Percentiles rank a stretch among this genome's conserved stretches.
phyloP scores from a whole-genome alignment of 106 monocot species.

The Iris macrosiphon region DNA sequence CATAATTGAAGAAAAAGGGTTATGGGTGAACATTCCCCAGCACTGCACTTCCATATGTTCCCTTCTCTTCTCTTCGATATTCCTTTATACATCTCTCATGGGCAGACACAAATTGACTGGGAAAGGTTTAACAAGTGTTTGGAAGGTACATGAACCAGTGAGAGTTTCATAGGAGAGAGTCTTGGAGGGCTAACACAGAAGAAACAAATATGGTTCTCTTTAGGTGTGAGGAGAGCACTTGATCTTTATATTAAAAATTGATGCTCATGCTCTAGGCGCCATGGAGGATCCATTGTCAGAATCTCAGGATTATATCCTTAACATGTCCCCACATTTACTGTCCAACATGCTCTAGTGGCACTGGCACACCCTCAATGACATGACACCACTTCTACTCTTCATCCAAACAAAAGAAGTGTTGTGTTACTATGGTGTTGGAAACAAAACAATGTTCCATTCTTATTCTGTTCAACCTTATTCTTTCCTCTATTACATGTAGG shows the following conservation, averaged over 20 bases:
- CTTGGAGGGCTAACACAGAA: constrained; percentile 18
- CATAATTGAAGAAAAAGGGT: neutral
- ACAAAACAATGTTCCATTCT: no score
- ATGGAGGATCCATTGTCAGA: constrained; percentile 1
- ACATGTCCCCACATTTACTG: no score
- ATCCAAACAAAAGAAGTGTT: no score
- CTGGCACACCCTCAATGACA: no score
- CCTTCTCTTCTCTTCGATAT: neutral
- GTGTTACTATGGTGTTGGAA: no score
- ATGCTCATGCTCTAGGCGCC: constrained; percentile 8
- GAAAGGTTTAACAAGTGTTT: constrained; percentile 1
- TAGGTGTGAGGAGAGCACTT: neutral
- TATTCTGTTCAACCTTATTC: no score
- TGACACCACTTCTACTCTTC: no score
- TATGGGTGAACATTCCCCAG: constrained; percentile 28
- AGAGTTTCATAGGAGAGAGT: constrained; percentile 26
- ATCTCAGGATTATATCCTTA: no score
- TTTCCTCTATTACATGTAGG: no score
- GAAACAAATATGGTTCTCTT: neutral
- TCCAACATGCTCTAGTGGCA: no score
- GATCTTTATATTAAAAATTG: neutral
- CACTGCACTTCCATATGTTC: constrained; percentile 12
- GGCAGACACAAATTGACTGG: constrained; percentile 19
- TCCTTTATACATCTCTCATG: no score
- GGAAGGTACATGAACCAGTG: constrained; percentile 16